phyloP scores from a whole-genome alignment of 2,329 filamentous ascomycete species.

The Fusarium odoratissimum region DNA sequence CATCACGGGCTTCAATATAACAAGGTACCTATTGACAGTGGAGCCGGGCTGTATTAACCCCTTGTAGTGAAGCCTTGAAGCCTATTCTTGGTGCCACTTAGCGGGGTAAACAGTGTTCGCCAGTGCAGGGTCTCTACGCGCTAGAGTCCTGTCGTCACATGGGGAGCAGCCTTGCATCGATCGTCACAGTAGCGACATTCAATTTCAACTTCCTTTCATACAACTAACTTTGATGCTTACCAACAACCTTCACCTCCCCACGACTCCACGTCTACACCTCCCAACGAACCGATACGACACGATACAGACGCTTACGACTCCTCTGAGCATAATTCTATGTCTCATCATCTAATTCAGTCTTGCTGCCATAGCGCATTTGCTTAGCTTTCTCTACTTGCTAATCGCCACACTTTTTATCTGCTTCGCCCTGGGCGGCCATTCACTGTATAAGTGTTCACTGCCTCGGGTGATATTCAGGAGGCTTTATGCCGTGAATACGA shows the following conservation, averaged over 20 bases:
- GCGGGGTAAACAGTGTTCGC: constrained; percentile 30
- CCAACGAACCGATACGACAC: not conserved
- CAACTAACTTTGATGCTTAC: constrained; percentile 15
- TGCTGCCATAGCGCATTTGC: constrained; percentile 2
- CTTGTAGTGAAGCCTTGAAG: constrained; percentile 20
- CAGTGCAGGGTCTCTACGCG: constrained; percentile 29
- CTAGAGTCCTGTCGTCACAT: constrained; percentile 35
- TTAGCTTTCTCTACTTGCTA: constrained; percentile 11
- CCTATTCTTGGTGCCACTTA: constrained; percentile 18
- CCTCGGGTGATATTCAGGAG: not conserved
- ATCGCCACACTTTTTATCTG: constrained; percentile 29
- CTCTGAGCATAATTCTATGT: not conserved
- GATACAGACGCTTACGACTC: constrained; percentile 9
- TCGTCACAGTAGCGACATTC: constrained; percentile 12
- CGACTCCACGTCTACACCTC: not conserved
- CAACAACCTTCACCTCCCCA: not conserved
- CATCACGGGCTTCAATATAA: not conserved
- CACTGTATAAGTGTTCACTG: constrained; percentile 9
- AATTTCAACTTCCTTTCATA: constrained; percentile 15
- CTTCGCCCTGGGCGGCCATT: not conserved
- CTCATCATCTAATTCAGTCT: constrained; percentile 7
- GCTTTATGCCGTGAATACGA: constrained; percentile 18
- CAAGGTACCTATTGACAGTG: constrained; percentile 1
- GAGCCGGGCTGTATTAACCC: constrained; percentile 1
- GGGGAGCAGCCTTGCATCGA: constrained; percentile 34